These are phyloP conservation scores for Candida palmyrensis DNA, from an alignment of 805 yeast genomes.

Conservation along the genomic window DNA sequence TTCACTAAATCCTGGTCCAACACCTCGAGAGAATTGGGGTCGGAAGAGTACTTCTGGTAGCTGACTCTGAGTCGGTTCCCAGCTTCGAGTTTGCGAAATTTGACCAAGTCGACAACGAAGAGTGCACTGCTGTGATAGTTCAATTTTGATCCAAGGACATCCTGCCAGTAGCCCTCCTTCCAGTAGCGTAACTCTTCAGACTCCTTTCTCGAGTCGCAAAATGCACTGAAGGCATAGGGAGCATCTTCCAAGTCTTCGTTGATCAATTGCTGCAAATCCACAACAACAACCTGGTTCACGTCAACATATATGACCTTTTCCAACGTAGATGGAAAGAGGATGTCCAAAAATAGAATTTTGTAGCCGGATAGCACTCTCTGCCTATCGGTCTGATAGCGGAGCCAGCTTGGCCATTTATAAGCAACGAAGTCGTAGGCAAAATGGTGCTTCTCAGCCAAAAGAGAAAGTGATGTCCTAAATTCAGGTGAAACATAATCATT, in stretches of 20 bases:
- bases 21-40: slow-evolving; percentile 73
- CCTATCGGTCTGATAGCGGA: slow-evolving; percentile 70
- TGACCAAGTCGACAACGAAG: slow-evolving; percentile 70
- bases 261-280: slow-evolving; percentile 65
- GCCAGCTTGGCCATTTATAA: slow-evolving; percentile 92
- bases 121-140: slow-evolving; percentile 83
- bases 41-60: slow-evolving; percentile 76
- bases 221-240: slow-evolving; percentile 82
- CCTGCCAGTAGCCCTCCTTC: slow-evolving; percentile 90
- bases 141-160: slow-evolving; percentile 48
- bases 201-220: slow-evolving; percentile 75
- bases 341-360: slow-evolving; percentile 82
- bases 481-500: slow-evolving; percentile 76
- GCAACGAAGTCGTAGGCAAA: slow-evolving; percentile 75
- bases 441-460: slow-evolving; percentile 50
- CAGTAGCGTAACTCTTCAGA: slow-evolving; percentile 88
- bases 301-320: slow-evolving; percentile 80
- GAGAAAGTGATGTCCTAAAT: slow-evolving; percentile 57
- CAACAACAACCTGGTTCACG: slow-evolving; percentile 76
- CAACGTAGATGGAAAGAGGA: slow-evolving; percentile 73
- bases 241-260: slow-evolving; percentile 71
- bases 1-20: slow-evolving; percentile 94
- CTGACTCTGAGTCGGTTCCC: slow-evolving; percentile 82
- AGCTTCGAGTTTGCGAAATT: slow-evolving; percentile 59
- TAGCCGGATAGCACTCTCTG: slow-evolving; percentile 85